A percentile compares a stretch with the other conserved stretches of the same genome.
Evolutionary conservation across 1,284 basidiomycete genomes (phyloP).

Genomic region (Trametes sp.): DNA sequence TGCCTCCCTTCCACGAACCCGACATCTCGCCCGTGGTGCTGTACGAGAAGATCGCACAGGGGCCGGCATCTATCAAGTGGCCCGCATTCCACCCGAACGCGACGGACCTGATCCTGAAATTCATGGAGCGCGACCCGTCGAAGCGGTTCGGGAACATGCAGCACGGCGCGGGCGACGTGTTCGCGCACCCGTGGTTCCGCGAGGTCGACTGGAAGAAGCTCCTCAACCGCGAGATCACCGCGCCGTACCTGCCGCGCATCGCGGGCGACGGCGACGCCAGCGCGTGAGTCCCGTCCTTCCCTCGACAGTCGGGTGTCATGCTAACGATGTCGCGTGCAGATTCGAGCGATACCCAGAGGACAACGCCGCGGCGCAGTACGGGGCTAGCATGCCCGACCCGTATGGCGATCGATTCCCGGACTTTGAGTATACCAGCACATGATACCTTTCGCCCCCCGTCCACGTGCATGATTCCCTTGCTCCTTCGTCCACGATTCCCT

Average conservation of each 20-base stretch:
- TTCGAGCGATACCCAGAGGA: slow-evolving; percentile 83
- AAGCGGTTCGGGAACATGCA: slow-evolving; percentile 94
- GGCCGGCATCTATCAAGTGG: slow-evolving; percentile 84
- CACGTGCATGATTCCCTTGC: too few species aligned
- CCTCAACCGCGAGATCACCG: slow-evolving; percentile 87
- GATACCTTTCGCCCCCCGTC: neutral
- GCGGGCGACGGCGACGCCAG: slow-evolving; percentile 88
- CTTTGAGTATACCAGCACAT: slow-evolving; percentile 62
- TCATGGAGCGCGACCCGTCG: slow-evolving; percentile 91
- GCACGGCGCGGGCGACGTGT: slow-evolving; percentile 94
- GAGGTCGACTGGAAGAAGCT: slow-evolving; percentile 97
- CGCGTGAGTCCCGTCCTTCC: slow-evolving; percentile 67
- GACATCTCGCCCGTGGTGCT: slow-evolving; percentile 70
- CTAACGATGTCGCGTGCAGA: slow-evolving; percentile 44
- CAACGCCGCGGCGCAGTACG: slow-evolving; percentile 65
- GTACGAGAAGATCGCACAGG: slow-evolving; percentile 85
- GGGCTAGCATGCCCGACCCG: slow-evolving; percentile 59
- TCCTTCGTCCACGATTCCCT: too few species aligned
- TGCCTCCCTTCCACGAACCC: slow-evolving; percentile 78
- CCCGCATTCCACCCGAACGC: slow-evolving; percentile 89
- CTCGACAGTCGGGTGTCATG: neutral
- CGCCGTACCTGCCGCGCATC: slow-evolving; percentile 94
- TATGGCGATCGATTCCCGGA: slow-evolving; percentile 68
- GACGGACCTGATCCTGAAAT: slow-evolving; percentile 88
- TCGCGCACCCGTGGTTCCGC: slow-evolving; percentile 95